A percentile compares a stretch with the other conserved stretches of the same genome.
Conservation (phyloP, 208 protist genomes). For the Leishmania amazonensis region DNA sequence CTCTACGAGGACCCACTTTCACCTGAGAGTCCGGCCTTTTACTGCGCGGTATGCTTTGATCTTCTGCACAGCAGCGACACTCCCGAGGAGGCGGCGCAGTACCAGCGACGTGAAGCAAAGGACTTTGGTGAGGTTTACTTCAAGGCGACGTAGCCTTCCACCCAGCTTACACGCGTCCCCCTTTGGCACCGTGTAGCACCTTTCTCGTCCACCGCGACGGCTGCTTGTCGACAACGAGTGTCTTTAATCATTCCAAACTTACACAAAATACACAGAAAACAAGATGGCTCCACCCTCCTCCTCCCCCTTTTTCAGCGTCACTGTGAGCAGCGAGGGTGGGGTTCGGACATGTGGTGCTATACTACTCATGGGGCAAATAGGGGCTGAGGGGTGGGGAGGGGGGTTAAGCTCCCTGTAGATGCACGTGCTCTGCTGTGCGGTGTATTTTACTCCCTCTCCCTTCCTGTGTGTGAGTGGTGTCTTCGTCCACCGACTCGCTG, state of each 20-base stretch:
- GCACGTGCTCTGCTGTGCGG: slow-evolving; percentile 7
- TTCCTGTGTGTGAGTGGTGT: not conserved
- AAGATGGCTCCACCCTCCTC: not conserved
- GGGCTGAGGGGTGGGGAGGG: slow-evolving; percentile 22
- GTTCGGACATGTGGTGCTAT: not conserved
- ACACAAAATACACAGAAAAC: not conserved
- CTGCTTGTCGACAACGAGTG: not conserved
- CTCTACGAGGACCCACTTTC: slow-evolving; percentile 70
- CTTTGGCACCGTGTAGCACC: not conserved
- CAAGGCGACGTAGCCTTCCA: slow-evolving; percentile 11
- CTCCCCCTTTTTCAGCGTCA: not conserved
- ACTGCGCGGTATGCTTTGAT: slow-evolving; percentile 77
- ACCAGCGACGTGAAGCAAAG: slow-evolving; percentile 36
- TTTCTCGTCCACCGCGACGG: slow-evolving; percentile 6
- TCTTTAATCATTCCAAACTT: slow-evolving; percentile 2
- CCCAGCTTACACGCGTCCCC: not conserved
- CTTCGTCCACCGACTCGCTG: not conserved
- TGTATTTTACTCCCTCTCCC: slow-evolving; percentile 5
- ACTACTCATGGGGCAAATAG: slow-evolving; percentile 7
- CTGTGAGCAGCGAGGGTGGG: not conserved
- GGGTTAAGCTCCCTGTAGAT: slow-evolving; percentile 6
- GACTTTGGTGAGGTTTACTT: slow-evolving; percentile 50
- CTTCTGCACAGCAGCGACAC: slow-evolving; percentile 59
- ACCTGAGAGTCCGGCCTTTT: slow-evolving; percentile 39
- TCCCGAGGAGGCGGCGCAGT: slow-evolving; percentile 45